Conservation (phyloP, 192 early-diverging fungal species). For the Cetraspora pellucida region DNA sequence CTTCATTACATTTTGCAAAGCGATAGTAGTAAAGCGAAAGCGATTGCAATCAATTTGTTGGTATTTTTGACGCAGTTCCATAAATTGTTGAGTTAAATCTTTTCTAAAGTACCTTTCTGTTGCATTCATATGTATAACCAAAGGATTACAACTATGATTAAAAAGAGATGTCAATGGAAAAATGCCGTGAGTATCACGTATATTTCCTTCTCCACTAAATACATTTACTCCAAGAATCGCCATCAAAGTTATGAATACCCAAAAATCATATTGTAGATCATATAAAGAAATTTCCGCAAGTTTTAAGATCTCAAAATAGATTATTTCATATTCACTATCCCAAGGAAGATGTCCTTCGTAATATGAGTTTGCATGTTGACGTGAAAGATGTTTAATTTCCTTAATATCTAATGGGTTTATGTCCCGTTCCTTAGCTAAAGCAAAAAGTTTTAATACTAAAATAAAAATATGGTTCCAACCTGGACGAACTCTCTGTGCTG, state of each 20-base stretch:
- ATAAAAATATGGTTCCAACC: constrained; percentile 5
- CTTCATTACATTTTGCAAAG: not conserved
- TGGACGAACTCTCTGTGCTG: not conserved
- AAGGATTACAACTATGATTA: constrained; percentile 19
- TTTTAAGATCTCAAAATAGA: constrained; percentile 25
- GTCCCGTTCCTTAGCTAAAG: constrained; percentile 6
- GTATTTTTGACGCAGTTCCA: not conserved
- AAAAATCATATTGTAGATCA: constrained; percentile 27
- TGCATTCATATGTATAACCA: not conserved
- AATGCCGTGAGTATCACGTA: not conserved
- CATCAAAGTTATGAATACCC: constrained; percentile 23
- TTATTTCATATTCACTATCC: constrained; percentile 18
- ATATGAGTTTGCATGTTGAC: constrained; percentile 1
- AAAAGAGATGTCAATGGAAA: constrained; percentile 17
- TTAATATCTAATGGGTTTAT: constrained; percentile 13
- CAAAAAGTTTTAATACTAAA: constrained; percentile 20
- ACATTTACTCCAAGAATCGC: not conserved
- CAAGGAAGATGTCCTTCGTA: constrained; percentile 8
- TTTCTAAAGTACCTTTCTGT: not conserved
- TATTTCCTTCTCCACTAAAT: not conserved
- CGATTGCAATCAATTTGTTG: not conserved
- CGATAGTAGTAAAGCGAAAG: not conserved
- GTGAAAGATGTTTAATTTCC: constrained; percentile 18
- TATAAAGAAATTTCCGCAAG: constrained; percentile 14
- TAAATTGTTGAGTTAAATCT: not conserved